phyloP scores from a whole-genome alignment of 108 stramenopile genomes.

The Skeletonema grethae region DNA sequence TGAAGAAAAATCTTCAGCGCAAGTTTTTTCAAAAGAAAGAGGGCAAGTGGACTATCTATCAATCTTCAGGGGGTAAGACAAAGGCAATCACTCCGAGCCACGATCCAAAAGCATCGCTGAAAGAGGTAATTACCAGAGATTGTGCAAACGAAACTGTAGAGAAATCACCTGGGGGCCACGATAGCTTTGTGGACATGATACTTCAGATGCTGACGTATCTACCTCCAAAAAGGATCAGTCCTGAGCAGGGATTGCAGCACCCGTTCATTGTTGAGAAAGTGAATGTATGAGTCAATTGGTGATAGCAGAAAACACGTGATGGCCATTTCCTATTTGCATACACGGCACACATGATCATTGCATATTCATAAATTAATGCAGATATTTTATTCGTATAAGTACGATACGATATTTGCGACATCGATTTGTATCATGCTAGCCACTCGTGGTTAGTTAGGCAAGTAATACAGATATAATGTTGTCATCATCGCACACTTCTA shows the following conservation, averaged over 20 bases:
- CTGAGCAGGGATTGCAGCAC: not conserved
- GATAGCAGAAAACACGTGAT: not conserved
- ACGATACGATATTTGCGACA: not conserved
- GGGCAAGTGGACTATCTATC: constrained; percentile 52
- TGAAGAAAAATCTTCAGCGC: constrained; percentile 70
- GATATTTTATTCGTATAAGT: not conserved
- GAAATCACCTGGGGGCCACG: constrained; percentile 80
- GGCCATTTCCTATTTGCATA: not conserved
- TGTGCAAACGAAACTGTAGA: constrained; percentile 57
- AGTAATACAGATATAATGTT: too few species aligned
- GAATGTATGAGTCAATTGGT: not conserved
- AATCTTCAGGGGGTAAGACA: constrained; percentile 45
- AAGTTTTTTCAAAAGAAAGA: constrained; percentile 76
- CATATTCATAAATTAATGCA: not conserved
- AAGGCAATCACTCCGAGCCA: constrained; percentile 61
- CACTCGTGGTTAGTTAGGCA: too few species aligned
- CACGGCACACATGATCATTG: not conserved
- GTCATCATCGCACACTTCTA: too few species aligned
- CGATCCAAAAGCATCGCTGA: constrained; percentile 68
- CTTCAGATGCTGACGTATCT: constrained; percentile 87
- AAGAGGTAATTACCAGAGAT: constrained; percentile 74
- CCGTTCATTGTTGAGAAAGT: too few species aligned
- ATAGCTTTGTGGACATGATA: constrained; percentile 92
- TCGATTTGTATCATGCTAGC: too few species aligned
- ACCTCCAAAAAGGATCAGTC: constrained; percentile 70